Evolutionary conservation across 225 moss, liverwort and hornwort genomes (phyloP), one percentile per base, ranked within the genome.

Genomic region (Asterella californica): DNA sequence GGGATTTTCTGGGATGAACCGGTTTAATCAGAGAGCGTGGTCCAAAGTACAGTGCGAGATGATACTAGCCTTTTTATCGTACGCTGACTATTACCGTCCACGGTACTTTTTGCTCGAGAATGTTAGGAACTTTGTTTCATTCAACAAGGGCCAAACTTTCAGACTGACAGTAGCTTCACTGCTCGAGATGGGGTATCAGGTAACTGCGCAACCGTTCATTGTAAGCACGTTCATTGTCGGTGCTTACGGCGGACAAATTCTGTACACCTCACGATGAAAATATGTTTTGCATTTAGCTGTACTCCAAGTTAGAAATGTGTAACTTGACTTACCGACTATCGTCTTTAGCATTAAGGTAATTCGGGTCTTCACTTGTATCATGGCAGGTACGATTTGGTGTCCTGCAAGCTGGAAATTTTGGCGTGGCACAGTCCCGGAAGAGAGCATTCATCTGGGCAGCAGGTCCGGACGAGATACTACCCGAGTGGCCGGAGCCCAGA

Each of bases 1-100:
- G 97, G 97, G 97, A 33, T 99, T 99, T 75, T 99, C 97, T 72
- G 97, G 97, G 81, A 99, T 99, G 97, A 99, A 99, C 42, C 89
- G 97, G 78, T 99, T 99, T 73, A 99, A 89, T 70, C 93, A 91
- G 34, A 90, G 97, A 81, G 90, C 88, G 34, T 99, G 97, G 97
- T 95, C 95, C 88, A 99, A 99, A 92, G 93, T 99, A 46, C 97
- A 99, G 78, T 99, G 97, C 83, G 97, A 99, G 80, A 99, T 99
- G 97, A 99, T 99, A 79, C 76, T 99, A 38, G 87, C 88, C 4
- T 99, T 93, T 70, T 87, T 99, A 79, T 94, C 94, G 1, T 99
- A 93, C 75, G 93, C 92, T 6, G 97, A 99, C 63, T 99, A 95
- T 72, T 99, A 90, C 74, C 91, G 97, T 65, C 97, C 97, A 15